These are phyloP conservation scores for Colletotrichum sp. DNA, from an alignment of 2,329 filamentous ascomycete genomes.

Conservation along the genomic window DNA sequence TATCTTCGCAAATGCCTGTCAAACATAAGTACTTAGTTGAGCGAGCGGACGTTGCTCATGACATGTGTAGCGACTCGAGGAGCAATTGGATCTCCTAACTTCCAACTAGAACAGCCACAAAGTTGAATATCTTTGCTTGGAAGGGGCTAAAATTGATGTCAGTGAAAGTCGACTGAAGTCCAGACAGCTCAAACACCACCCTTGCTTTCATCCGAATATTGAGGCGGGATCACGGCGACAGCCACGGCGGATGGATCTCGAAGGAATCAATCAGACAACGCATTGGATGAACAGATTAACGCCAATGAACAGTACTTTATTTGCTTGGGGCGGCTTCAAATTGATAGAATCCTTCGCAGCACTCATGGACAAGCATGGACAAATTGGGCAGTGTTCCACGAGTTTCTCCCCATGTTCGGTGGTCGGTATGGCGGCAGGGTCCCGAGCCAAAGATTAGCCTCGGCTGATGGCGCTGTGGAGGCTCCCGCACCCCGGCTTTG, in stretches of 20 bases:
- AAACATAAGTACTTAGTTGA: no score
- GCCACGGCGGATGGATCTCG: not conserved
- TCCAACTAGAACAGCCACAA: not conserved
- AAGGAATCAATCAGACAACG: not conserved
- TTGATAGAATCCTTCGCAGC: not conserved
- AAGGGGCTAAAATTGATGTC: not conserved
- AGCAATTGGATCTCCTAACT: not conserved
- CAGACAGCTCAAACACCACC: not conserved
- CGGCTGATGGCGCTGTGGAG: conserved; percentile 14
- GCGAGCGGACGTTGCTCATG: no score
- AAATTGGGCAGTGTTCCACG: not conserved
- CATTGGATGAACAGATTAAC: not conserved
- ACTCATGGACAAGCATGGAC: not conserved
- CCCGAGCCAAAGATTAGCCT: conserved; percentile 8
- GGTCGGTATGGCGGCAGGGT: not conserved
- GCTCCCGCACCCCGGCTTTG: conserved; percentile 1
- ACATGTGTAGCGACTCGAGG: no score
- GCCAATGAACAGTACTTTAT: accelerated
- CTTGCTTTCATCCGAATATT: not conserved
- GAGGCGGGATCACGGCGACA: not conserved
- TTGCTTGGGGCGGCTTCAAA: accelerated
- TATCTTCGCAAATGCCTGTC: no score
- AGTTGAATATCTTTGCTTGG: not conserved
- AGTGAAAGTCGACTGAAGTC: not conserved
- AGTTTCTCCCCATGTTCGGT: not conserved